These are phyloP conservation scores for Venturia carpophila DNA, from an alignment of 2,329 filamentous ascomycete genomes.

Conservation along the genomic window DNA sequence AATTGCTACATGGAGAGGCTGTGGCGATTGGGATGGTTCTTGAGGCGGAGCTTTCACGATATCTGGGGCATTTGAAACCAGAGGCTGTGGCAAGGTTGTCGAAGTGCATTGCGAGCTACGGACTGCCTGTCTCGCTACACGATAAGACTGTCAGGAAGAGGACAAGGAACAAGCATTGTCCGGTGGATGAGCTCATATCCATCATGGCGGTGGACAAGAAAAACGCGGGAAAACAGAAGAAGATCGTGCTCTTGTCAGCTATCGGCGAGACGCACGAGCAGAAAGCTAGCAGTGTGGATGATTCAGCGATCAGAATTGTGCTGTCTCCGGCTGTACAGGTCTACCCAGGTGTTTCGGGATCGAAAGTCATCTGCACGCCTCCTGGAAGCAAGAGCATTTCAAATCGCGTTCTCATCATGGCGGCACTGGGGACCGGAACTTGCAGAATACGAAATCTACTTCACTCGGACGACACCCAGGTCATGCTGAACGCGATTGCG, in stretches of 20 bases:
- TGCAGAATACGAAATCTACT: constrained; percentile 88
- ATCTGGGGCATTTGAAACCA: constrained; percentile 75
- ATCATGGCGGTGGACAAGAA: constrained; percentile 99
- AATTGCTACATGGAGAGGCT: constrained; percentile 90
- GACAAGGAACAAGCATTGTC: constrained; percentile 79
- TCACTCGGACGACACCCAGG: constrained; percentile 94
- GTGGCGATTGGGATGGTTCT: constrained; percentile 98
- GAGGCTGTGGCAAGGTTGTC: constrained; percentile 81
- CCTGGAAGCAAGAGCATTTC: constrained; percentile 98
- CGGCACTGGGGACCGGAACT: constrained; percentile 76
- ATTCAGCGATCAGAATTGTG: constrained; percentile 72
- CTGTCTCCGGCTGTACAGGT: constrained; percentile 73
- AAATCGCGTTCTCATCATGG: constrained; percentile 88
- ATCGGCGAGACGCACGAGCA: constrained; percentile 85
- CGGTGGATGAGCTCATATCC: constrained; percentile 73
- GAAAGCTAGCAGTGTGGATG: constrained; percentile 81
- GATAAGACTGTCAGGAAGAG: constrained; percentile 76
- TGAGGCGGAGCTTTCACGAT: constrained; percentile 86
- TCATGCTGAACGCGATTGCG: constrained; percentile 88
- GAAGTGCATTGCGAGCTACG: constrained; percentile 93
- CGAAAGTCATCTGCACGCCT: constrained; percentile 68
- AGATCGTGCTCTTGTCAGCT: constrained; percentile 82
- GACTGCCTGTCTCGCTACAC: constrained; percentile 73
- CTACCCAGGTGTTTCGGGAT: constrained; percentile 59
- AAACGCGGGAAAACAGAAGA: constrained; percentile 91